Evolutionary conservation across 148 eudicot species (phyloP), one percentile per base, ranked within the genome.

Genomic region (Hydrangea macrophylla): DNA sequence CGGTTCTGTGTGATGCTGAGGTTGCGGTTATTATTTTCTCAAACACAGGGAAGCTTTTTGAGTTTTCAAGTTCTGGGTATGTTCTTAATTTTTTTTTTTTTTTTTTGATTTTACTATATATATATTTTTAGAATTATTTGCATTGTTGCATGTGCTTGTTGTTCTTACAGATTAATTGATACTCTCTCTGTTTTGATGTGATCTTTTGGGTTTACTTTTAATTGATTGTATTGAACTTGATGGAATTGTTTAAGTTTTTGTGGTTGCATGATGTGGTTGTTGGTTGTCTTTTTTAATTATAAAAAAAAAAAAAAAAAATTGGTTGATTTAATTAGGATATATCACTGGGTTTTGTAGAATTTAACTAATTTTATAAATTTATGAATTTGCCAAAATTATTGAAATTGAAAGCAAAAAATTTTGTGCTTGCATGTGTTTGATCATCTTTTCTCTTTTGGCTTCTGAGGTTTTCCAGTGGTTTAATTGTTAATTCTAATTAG

Each of bases 21-120:
- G 85, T 89, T 75, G 95, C 89, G 20, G 81, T 89, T 30, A 80
- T 89, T 28, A 72, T 86, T 17, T 89, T 82, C 62, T 89, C 95
- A 3, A 82, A 64, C 39, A 84, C 95, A 35, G 95, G 95, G 1
- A 81, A 76, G 70, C 85, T 86, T 35, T 86, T 82, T 61, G 91
- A 89, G 37, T 89, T 73, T 48, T 75, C 89, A 0, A 89, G 85
- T 70, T 59, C 79, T 20, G 76, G 89, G 95, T 89, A 67, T 45
- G 50, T 18, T 15, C 23, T 18, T 3, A 40, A 24, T 65, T 17
- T 42, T 12, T 20, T n/a, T n/a, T n/a, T n/a, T 25, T 23, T 35
- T 44, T 39, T 17, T 13, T 25, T 58, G 36, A n/a, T n/a, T n/a
- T n/a, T n/a, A n/a, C n/a, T n/a, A n/a, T n/a, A n/a, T n/a, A n/a